These are phyloP conservation scores for Phaffia rhodozyma DNA, from an alignment of 1,284 basidiomycete genomes.

Conservation along the genomic window DNA sequence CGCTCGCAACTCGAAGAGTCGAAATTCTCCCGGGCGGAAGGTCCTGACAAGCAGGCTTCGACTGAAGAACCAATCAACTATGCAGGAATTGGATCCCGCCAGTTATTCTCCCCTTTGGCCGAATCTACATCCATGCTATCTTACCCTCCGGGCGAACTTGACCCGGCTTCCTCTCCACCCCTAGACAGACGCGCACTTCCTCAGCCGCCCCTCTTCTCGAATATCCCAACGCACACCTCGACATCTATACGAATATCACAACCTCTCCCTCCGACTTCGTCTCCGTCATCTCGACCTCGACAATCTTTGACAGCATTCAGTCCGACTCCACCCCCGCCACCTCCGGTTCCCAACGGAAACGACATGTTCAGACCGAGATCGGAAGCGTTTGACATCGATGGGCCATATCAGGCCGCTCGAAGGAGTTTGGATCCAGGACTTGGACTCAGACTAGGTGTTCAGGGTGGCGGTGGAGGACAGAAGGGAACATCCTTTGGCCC, in stretches of 20 bases:
- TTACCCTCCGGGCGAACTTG: not conserved
- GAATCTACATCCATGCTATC: not conserved
- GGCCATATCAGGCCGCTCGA: not conserved
- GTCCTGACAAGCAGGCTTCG: too few relatives aligned
- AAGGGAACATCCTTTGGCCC: not conserved
- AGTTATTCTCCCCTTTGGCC: slow-evolving; percentile 5
- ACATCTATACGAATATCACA: not conserved
- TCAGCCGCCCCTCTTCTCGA: not conserved
- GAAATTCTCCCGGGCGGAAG: too few relatives aligned
- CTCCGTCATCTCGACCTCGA: not conserved
- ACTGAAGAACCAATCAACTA: not conserved
- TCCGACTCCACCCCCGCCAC: not conserved
- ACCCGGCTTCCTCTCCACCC: not conserved
- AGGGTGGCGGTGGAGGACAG: not conserved
- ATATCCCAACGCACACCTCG: not conserved
- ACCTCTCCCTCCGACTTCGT: not conserved
- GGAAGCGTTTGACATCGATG: not conserved
- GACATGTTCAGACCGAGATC: not conserved
- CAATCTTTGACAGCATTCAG: not conserved
- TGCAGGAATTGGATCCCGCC: slow-evolving; percentile 15
- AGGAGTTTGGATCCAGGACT: not conserved
- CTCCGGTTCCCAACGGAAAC: not conserved
- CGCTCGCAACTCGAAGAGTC: too few relatives aligned
- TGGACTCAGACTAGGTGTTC: not conserved
- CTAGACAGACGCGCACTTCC: not conserved